Evolutionary conservation across 139 green algal species (phyloP), one percentile per base, ranked within the genome.

Genomic region (Mesotaenium endlicherianum): DNA sequence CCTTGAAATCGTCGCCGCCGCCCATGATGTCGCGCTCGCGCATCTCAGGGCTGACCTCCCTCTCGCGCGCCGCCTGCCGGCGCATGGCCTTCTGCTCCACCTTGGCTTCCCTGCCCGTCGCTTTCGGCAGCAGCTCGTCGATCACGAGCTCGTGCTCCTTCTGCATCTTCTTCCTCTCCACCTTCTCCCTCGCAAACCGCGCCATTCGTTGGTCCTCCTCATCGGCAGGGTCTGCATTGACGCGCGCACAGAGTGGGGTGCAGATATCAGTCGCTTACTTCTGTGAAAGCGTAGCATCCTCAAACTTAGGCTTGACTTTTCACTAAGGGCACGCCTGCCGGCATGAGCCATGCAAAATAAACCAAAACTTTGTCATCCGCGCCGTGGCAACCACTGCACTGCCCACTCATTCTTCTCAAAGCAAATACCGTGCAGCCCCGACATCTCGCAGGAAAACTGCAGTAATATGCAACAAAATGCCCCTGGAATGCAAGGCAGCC

Each of bases 111-210:
- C 83, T 44, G 16, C 83, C 83, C 36, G 83, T 86, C 42, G 80
- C 83, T 47, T 86, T 86, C 1, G 83, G 83, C 41, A 88, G 34
- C 45, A 88, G 1, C 49, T 88, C 83, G 30, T 88, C 83, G 1
- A 88, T 0, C 6, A 69, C 26, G 38, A 86, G 16, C 3, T 86
- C 50, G 26, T 88, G 76, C 41, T 81, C 40, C 68, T 88, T 77
- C 77, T 42, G 59, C 31, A 17, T 30, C 69, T 67, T 80, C 77
- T 88, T 88, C 43, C 58, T 85, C 77, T 88, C 77, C 4, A 57
- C 20, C 42, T 81, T 86, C 36, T 78, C 75, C 17, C 44, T 53
- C 20, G 44, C 59, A 30, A n/a, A 49, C 14, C 40, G 31, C 20
- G 30, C 42, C n/a, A 16, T 42, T 8, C 75, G 34, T 14, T 75